Evolutionary conservation across 805 yeast genomes (phyloP), one percentile per base, ranked within the genome.

Genomic region (Ogataea zsoltii): DNA sequence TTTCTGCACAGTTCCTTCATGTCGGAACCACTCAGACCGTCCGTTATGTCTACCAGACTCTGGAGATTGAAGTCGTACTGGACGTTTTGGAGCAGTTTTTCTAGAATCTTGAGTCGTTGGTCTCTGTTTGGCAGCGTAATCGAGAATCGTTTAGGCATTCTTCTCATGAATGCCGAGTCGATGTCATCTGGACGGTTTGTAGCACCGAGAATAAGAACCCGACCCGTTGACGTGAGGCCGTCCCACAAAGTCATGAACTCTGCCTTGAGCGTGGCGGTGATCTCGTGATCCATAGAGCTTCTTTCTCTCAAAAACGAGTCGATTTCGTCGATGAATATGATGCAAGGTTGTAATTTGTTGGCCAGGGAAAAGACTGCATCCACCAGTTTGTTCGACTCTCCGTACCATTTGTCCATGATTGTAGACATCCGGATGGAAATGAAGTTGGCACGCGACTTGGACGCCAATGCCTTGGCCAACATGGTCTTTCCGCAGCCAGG

Each of bases 231-330:
- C 7, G 78, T 68, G 26, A 92, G 71, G 0, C 99, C 99, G 65
- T 92, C 99, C 98, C 98, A 92, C 41, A 92, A 70, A 0, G 97
- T 89, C 97, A 92, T 92, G 60, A 92, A 94, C 66, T 92, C 98
- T 0, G 98, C 96, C 67, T 92, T 92, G 50, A 92, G 72, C 77
- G 85, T 84, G 0, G 97, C 88, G 25, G 96, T 90, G n/a, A 88
- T 90, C 67, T 92, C 99, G 67, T 92, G 97, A 67, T 92, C 99
- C 39, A 75, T 72, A 1, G 88, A 77, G 15, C 84, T 77, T 51
- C 99, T 76, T 60, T 89, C 96, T 55, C 97, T 78, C 55, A 92
- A 72, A 61, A 92, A 90, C 6, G 97, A 88, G 69, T 92, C 99
- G 48, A 92, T 94, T 66, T 92, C 99, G 68, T 92, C 99, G 49